Percentiles rank a stretch among this genome's conserved stretches.
phyloP scores from a whole-genome alignment of 306 rosid species.

The Rubus parviflorus region DNA sequence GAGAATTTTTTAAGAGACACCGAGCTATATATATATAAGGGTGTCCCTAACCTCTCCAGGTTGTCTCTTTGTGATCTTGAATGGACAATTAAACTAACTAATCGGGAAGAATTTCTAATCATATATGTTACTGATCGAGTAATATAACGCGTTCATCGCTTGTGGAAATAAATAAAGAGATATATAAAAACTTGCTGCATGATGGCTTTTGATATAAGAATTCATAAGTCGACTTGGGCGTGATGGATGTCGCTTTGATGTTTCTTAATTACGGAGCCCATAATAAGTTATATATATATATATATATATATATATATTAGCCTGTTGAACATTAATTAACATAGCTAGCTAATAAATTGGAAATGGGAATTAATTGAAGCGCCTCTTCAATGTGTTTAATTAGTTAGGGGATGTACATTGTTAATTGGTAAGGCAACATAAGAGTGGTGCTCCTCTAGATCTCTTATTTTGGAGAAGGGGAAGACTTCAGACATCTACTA shows the following conservation, averaged over 20 bases:
- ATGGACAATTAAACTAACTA: not conserved
- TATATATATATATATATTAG: too few species aligned
- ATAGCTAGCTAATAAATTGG: not conserved
- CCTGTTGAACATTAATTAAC: not conserved
- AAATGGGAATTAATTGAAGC: not conserved
- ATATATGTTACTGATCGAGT: not conserved
- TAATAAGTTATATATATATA: too few species aligned
- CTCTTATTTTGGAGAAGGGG: too few species aligned
- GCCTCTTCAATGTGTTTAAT: conserved; percentile 2
- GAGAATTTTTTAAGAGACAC: not conserved
- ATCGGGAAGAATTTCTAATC: not conserved
- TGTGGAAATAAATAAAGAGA: too few species aligned
- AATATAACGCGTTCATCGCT: too few species aligned
- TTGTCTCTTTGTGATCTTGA: not conserved
- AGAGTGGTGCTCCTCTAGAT: not conserved
- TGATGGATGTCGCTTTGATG: not conserved
- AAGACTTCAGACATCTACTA: too few species aligned
- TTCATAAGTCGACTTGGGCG: not conserved
- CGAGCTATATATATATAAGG: not conserved
- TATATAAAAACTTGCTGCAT: not conserved
- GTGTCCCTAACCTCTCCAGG: too few species aligned
- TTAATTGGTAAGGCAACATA: not conserved
- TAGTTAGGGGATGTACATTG: not conserved
- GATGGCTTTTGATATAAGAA: conserved; percentile 1
- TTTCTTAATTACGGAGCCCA: not conserved